Evolutionary conservation across 2,329 filamentous ascomycete genomes (phyloP).

Genomic region (Diatrype stigma): DNA sequence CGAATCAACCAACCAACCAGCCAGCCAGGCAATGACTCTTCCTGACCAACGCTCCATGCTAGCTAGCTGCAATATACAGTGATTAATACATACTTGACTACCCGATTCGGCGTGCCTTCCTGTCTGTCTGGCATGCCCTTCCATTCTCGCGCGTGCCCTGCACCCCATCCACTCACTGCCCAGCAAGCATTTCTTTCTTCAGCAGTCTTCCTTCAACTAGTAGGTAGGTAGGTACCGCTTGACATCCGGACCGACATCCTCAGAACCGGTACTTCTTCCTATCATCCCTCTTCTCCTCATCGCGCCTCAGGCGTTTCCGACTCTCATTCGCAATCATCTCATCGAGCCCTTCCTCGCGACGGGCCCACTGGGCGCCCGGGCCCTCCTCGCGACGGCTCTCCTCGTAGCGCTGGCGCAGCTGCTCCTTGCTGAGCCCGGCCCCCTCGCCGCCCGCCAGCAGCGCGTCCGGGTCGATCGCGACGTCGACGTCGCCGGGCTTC

Average conservation of each 20-base stretch:
- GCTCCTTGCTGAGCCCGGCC: constrained; percentile 80
- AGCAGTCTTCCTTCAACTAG: no score
- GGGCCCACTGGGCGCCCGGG: constrained; percentile 60
- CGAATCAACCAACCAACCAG: no score
- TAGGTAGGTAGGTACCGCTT: no score
- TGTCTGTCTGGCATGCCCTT: no score
- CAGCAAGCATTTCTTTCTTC: no score
- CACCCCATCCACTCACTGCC: no score
- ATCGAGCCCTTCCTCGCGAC: constrained; percentile 80
- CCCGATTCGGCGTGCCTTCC: no score
- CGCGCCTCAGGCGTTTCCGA: constrained; percentile 83
- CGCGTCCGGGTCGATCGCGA: constrained; percentile 83
- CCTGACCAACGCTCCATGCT: no score
- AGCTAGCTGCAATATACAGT: no score
- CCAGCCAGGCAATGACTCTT: no score
- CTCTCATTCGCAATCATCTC: constrained; percentile 96
- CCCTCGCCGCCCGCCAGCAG: constrained; percentile 67
- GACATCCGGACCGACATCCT: not conserved
- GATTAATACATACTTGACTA: no score
- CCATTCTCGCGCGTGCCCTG: no score
- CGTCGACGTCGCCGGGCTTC: constrained; percentile 93
- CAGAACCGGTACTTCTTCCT: constrained; percentile 53
- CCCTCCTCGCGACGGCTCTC: constrained; percentile 63
- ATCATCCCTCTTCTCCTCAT: constrained; percentile 72
- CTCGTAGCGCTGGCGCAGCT: constrained; percentile 76